Evolutionary conservation across 441 rosid species (phyloP).

Genomic region (Erysimum cheiri): DNA sequence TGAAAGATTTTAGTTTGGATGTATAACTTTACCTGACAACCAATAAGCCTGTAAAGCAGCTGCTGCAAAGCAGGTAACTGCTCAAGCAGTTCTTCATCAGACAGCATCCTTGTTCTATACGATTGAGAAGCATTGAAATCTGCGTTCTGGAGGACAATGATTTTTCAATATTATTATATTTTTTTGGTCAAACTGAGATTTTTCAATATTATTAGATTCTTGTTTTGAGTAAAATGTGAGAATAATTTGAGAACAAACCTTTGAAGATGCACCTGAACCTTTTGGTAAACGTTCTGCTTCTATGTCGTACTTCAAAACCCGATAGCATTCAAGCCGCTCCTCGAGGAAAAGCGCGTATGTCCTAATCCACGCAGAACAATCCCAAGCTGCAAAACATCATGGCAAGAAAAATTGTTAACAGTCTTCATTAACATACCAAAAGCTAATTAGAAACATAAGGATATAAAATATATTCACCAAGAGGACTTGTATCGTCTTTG

Average conservation of each 20-base stretch:
- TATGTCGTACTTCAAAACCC: slow-evolving; percentile 75
- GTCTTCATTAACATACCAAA: background rate
- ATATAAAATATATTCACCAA: slow-evolving; percentile 48
- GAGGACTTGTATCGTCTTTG: slow-evolving; percentile 87
- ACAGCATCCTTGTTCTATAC: slow-evolving; percentile 77
- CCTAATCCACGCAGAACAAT: slow-evolving; percentile 85
- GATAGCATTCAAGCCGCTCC: slow-evolving; percentile 83
- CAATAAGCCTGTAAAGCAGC: slow-evolving; percentile 72
- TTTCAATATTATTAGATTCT: background rate
- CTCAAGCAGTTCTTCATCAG: slow-evolving; percentile 68
- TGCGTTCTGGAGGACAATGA: slow-evolving; percentile 13
- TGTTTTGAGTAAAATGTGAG: background rate
- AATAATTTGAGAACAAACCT: slow-evolving; percentile 51
- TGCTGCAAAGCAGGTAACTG: slow-evolving; percentile 86
- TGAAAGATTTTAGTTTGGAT: background rate
- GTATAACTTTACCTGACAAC: slow-evolving; percentile 67
- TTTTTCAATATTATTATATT: too few species aligned
- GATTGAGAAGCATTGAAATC: slow-evolving; percentile 33
- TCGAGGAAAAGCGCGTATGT: slow-evolving; percentile 79
- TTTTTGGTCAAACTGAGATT: too few species aligned
- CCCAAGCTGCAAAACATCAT: slow-evolving; percentile 55
- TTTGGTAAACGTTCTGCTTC: slow-evolving; percentile 78
- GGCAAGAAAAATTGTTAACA: background rate
- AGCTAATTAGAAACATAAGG: slow-evolving; percentile 1
- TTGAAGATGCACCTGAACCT: slow-evolving; percentile 54